These are phyloP conservation scores for Brassica balearica DNA, from an alignment of 441 rosid genomes.

Conservation along the genomic window DNA sequence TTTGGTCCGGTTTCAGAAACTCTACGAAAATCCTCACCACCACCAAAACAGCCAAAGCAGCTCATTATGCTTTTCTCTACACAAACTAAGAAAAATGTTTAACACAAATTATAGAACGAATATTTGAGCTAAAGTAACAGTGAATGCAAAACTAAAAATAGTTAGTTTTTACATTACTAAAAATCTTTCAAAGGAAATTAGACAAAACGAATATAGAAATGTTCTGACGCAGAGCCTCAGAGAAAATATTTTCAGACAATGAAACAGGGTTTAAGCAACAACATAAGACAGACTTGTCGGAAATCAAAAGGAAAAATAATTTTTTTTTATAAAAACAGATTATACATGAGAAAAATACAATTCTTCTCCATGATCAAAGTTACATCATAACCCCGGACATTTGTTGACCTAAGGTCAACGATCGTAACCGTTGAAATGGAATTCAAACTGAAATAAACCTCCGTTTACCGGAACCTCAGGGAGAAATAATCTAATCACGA, in stretches of 20 bases:
- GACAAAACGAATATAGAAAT: conserved; percentile 12
- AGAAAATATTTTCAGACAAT: not conserved
- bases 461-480: not conserved
- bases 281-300: conserved; percentile 29
- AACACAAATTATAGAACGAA: too few relatives aligned
- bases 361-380: not conserved
- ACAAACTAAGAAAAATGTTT: too few relatives aligned
- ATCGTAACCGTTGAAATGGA: conserved; percentile 30
- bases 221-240: conserved; percentile 10
- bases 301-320: not conserved
- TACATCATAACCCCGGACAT: not conserved
- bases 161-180: not conserved
- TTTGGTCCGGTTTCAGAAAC: conserved; percentile 53
- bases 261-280: conserved; percentile 33
- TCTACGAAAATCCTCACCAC: conserved; percentile 55
- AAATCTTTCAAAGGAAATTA: not conserved
- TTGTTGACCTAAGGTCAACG: conserved; percentile 45
- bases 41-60: conserved; percentile 60
- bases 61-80: conserved; percentile 50
- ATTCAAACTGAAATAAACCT: not conserved
- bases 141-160: not conserved
- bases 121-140: not conserved
- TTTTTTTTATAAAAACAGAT: not conserved
- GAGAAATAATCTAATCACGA: not conserved
- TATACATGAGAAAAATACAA: not conserved